Evolutionary conservation across 768 basidiomycete species (phyloP), one percentile per base, ranked within the genome.

Genomic region (Artomyces pyxidatus): DNA sequence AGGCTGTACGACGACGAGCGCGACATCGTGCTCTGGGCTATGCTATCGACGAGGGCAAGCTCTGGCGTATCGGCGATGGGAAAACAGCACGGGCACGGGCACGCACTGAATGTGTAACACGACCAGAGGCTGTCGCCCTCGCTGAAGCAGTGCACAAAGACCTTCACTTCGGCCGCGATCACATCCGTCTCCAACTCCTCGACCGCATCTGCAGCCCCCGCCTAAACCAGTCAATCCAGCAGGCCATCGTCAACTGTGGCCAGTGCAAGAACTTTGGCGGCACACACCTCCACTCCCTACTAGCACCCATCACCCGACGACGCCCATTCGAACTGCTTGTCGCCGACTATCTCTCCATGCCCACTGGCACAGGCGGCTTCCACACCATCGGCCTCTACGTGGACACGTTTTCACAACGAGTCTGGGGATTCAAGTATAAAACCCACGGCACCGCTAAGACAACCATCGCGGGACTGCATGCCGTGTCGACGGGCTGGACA

Each of bases 281-380:
- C 2, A 53, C 56, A 2, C 63, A 67, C 49, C 39, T 70, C 9
- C 59, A 67, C 47, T 50, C 67, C 0, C 62, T 73, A 0, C 56
- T 71, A 11, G 54, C 70, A 27, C 72, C 67, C 0, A 67, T 72
- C 35, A 68, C 62, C 5, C 29, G 63, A 0, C 48, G 59, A 0
- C 67, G 67, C 42, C 71, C 69, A 4, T 71, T 70, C 51, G 61
- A 71, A 42, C 54, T 72, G 3, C 19, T 71, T 11, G 68, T 69
- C 0, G 59, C 51, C 0, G 65, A 73, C 56, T 66, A 67, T 28
- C 56, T 73, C 9, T 62, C 62, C 0, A 48, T 71, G 49, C 67
- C 65, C 0, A 55, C 30, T 8, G 70, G 67, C 0, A 66, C 59
- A 37, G 67, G 67, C 0, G 63, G 66, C 0, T 65, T 53, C 41